Percentiles rank a stretch among this genome's conserved stretches.
Evolutionary conservation across 1,284 basidiomycete species (phyloP).

Genomic region (Austroboletus sp.): DNA sequence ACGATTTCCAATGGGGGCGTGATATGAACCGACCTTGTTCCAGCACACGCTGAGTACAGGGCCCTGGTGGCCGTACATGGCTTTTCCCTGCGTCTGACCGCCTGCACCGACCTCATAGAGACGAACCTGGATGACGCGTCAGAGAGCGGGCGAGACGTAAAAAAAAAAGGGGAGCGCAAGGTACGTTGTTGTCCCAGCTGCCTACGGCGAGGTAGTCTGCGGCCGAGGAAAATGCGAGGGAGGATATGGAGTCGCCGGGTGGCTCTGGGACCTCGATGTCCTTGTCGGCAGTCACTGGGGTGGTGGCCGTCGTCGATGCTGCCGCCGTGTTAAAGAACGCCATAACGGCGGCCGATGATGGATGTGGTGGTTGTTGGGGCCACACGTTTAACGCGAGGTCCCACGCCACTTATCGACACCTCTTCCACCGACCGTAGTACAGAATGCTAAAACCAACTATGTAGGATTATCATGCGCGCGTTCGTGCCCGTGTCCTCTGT

Average conservation of each 20-base stretch:
- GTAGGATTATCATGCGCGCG: no score
- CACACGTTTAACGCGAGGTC: neutral
- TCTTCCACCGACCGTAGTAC: no score
- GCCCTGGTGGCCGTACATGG: slow-evolving; percentile 72
- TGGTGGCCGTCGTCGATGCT: slow-evolving; percentile 19
- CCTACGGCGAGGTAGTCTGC: slow-evolving; percentile 54
- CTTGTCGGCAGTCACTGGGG: slow-evolving; percentile 31
- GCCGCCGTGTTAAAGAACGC: slow-evolving; percentile 26
- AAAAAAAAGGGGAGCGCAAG: neutral
- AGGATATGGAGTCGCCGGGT: slow-evolving; percentile 54
- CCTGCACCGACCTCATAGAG: slow-evolving; percentile 50
- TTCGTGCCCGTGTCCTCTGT: slow-evolving; percentile 20
- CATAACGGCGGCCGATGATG: slow-evolving; percentile 16
- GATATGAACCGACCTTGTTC: slow-evolving; percentile 49
- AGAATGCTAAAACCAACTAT: no score
- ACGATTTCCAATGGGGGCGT: neutral
- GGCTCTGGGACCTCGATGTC: slow-evolving; percentile 57
- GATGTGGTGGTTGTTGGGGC: no score
- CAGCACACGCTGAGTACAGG: slow-evolving; percentile 76
- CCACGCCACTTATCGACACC: no score
- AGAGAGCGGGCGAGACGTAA: neutral
- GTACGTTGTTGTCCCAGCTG: slow-evolving; percentile 59
- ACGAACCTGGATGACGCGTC: slow-evolving; percentile 39
- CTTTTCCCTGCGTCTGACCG: slow-evolving; percentile 63
- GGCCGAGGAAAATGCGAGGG: slow-evolving; percentile 43